Evolutionary conservation across 1,284 basidiomycete genomes (phyloP), one percentile per base, ranked within the genome.

Genomic region (Cutaneotrichosporon sp.): DNA sequence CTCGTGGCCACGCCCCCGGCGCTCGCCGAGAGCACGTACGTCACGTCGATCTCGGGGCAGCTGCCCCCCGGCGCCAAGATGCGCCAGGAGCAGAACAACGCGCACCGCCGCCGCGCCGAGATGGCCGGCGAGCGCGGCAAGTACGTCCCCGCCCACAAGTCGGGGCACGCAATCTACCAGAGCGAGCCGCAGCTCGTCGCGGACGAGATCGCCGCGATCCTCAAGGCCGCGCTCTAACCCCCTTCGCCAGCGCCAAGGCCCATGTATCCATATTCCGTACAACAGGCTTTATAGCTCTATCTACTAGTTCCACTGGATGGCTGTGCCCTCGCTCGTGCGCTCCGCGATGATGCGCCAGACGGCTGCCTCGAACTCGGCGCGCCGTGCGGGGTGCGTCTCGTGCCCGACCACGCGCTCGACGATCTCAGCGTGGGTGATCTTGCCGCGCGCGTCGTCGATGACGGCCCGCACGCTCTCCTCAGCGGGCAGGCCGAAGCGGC

Each of bases 121-220:
- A 14, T 33, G 13, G 16, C 29, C 10, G 50, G 57, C n/a, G 42
- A 33, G 29, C 6, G 24, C 20, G 57, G 57, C 42, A 52, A 52
- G 50, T 58, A 58, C 27, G 57, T 58, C 16, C 57, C 57, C 11
- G 57, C 50, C 20, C 20, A 25, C 22, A 53, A 53, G 27, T 45
- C 42, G 27, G 49, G 50, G 18, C 57, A 58, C 42, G 51, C 31
- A 7, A 53, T 58, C 18, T 33, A 36, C 8, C 38, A 45, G n/a
- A 52, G 22, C 13, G 57, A 58, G 50, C 57, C 57, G 42, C 42
- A 43, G 22, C 38, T 58, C 2, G 38, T 58, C 14, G 57, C 57
- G 7, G 18, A 20, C 13, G 57, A 53, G 50, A 46, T 51, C 29
- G 46, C 85, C 83, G 11, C 82, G 75, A 59, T 91, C 85, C 24